Base-by-base conservation (phyloP, 148 eudicot genomes). In the Chenopodium formosanum region DNA sequence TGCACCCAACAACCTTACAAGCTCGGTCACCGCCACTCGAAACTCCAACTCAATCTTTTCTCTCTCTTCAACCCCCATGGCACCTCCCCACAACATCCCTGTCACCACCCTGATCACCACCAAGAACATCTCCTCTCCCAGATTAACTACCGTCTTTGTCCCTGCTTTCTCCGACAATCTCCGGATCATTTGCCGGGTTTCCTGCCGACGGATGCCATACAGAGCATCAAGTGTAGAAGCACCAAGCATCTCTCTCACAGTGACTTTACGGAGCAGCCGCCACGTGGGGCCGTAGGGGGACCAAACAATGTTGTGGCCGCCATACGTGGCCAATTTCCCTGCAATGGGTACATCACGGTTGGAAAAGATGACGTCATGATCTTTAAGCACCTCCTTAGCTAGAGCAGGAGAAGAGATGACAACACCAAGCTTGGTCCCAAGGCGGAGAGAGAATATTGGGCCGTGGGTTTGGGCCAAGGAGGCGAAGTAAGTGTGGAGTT, bases 41-140 rank as follows among this genome's bases (percentile, higher is more conserved):
- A 94, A 91, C 85, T 94, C 96, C 46, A 81, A 78, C 6, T 91
- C 94, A 0, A 89, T 13, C 5, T 83, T 81, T 1, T 78, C 89
- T 82, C 90, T 82, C 44, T 90, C 89, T 69, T 84, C 90, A 27
- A 70, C 88, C 60, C 77, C 92, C 68, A 87, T 81, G 31, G 90
- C 84, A 9, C 91, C 92, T 13, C 98, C 96, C 98, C 98, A 94
- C 88, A 94, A 9, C 94, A 91, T 94, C 70, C 78, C 89, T 32
- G 91, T 91, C 65, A 91, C 88, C 83, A 90, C 91, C 47, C 91
- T 92, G 82, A 91, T 31, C 52, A 84, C 76, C 29, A 88, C 83
- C 81, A 86, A 1, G 72, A 92, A 92, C 85, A 83, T 87, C 81
- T 90, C 89, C 80, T 92, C 94, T 1, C 96, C 94, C 0, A 94